Percentiles rank a stretch among this genome's conserved stretches.
phyloP scores from a whole-genome alignment of 2,329 filamentous ascomycete genomes.

The Furcasterigmium furcatum region DNA sequence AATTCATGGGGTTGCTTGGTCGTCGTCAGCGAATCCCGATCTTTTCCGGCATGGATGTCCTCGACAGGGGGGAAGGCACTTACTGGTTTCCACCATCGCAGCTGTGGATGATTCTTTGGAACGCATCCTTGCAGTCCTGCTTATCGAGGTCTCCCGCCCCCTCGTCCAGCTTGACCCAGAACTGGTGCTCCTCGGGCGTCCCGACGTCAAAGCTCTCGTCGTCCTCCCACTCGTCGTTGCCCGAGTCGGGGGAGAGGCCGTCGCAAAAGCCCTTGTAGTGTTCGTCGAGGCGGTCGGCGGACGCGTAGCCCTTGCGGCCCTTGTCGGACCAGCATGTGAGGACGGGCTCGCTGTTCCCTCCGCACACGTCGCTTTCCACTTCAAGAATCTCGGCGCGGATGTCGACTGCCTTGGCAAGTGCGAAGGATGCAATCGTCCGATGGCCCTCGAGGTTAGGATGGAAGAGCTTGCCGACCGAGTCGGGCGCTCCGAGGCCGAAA shows the following conservation, averaged over 20 bases:
- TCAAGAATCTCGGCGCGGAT: constrained; percentile 16
- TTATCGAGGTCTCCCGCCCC: constrained; percentile 10
- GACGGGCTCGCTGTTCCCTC: constrained; percentile 8
- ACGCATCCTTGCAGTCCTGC: constrained; percentile 14
- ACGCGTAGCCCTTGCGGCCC: constrained; percentile 16
- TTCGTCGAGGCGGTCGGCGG: constrained; percentile 14
- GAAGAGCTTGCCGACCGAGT: constrained; percentile 14
- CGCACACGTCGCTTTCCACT: constrained; percentile 9
- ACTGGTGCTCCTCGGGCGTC: constrained; percentile 21
- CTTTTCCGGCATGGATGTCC: neutral
- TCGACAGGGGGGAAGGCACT: neutral
- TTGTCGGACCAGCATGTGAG: constrained; percentile 21
- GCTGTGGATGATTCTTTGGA: constrained; percentile 18
- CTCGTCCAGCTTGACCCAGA: constrained; percentile 13
- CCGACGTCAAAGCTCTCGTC: constrained; percentile 17
- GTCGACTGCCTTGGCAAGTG: constrained; percentile 12
- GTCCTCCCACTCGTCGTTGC: constrained; percentile 15
- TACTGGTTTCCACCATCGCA: constrained; percentile 16
- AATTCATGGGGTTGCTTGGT: constrained; percentile 23
- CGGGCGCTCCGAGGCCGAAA: neutral
- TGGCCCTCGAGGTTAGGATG: constrained; percentile 26
- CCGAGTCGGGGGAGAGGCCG: constrained; percentile 9
- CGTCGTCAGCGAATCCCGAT: neutral
- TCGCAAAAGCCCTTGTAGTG: constrained; percentile 23
- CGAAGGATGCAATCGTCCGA: constrained; percentile 22